Evolutionary conservation across 805 yeast genomes (phyloP), one percentile per base, ranked within the genome.

Genomic region (Starmerella stigmatis): DNA sequence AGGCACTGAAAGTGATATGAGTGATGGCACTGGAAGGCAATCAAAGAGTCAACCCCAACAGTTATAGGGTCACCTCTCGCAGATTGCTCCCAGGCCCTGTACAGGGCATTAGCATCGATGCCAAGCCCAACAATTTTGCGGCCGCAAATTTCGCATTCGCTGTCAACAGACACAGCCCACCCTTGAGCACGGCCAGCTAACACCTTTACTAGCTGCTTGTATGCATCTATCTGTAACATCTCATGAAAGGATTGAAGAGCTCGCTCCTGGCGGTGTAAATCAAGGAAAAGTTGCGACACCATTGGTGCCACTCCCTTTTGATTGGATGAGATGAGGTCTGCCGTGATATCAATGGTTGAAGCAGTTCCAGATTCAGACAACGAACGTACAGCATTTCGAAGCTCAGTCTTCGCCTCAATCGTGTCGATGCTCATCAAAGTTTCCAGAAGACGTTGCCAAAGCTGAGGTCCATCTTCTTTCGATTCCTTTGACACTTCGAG

Each of bases 141-240:
- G 1, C 85, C 88, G 61, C 96, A 88, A 0, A 80, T 74, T 28
- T 81, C 81, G 60, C 96, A 88, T 39, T 71, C 75, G 29, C 70
- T 66, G 22, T 66, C 65, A 22, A 63, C 64, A 1, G 69, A 53
- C 2, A 72, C 68, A 0, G 78, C 67, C 86, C 94, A 81, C 0
- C 96, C 96, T 29, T 64, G 60, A 0, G 67, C 52, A 19, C 72
- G 65, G 27, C 68, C 65, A 2, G 54, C 49, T 11, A 72, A 66
- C 10, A 80, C 63, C 2, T 56, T 51, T 11, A 66, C 57, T 58
- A 79, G 62, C 48, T 72, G 70, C 17, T 63, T 63, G 52, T 65
- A 71, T 1, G 80, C 75, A 23, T 77, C 80, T 19, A 65, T 69
- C 50, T 80, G 78, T 5, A 82, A 59, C 43, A 84, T 41, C 12